Base-by-base conservation (phyloP, 805 yeast species). In the Metschnikowia lunata region DNA sequence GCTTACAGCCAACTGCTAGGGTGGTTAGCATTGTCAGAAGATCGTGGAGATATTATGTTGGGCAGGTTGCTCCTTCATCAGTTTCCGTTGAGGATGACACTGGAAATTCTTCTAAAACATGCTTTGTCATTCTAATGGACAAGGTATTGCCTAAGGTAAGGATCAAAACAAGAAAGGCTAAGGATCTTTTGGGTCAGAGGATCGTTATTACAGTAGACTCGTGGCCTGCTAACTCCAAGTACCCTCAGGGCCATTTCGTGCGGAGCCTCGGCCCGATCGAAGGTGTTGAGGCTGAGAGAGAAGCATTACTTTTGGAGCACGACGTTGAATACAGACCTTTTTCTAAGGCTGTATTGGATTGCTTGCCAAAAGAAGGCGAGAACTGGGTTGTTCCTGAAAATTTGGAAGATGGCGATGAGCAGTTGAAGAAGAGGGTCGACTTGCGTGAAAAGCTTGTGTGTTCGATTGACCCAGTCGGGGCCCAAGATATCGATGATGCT, bases 401-500 rank as follows among this genome's bases (percentile, higher is more conserved):
- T 41, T 61, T 79, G 45, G 57, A 64, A 43, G 66, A 75, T 15
- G 78, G 79, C 1, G 85, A 80, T 50, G 77, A 71, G 8, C 64
- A 78, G 34, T 61, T 77, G 29, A 73, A 75, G 31, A 81, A 83
- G 55, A 80, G 99, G 65, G 77, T 72, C 40, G 99, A 93, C 63
- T 74, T 90, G 47, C 79, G 99, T 57, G 95, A 91, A 56, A 82
- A 88, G 58, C 71, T 88, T 39, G 87, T 93, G 34, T 93, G 99
- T 63, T 85, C 96, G 23, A 93, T 93, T 55, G 99, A 93, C 73
- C 99, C 99, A 8, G 97, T 97, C 2, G 84, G 85, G 28, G 91
- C 98, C 80, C 97, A 90, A 52, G 99, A 93, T 79, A 93, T 93
- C 58, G 99, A 93, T 71, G 97, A 93, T 71, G 99, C 99, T 1